Evolutionary conservation across 1,139 yeast species (phyloP).

Genomic region (Yarrowia galli): DNA sequence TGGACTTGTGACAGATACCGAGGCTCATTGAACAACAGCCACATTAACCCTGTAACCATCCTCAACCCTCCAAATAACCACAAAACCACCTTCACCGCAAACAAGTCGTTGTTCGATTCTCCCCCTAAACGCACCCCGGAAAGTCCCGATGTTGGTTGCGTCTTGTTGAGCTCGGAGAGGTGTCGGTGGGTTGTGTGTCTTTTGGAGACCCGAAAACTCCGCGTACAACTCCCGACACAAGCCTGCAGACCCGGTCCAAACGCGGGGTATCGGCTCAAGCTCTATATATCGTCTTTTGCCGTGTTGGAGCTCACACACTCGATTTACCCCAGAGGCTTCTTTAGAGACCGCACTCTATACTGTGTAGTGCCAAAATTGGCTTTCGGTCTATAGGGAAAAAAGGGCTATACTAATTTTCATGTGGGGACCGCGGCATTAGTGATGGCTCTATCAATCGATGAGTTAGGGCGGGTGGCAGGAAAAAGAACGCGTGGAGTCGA

Average conservation of each 20-base stretch:
- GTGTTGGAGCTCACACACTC: background rate
- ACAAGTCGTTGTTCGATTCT: no score
- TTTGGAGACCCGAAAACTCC: background rate
- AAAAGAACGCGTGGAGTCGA: no score
- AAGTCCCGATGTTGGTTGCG: slow-evolving; percentile 4
- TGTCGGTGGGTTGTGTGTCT: slow-evolving; percentile 6
- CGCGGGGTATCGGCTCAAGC: slow-evolving; percentile 11
- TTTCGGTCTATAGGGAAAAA: slow-evolving; percentile 6
- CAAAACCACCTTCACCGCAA: no score
- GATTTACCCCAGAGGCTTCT: slow-evolving; percentile 7
- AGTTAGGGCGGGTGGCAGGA: no score
- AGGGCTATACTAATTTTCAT: slow-evolving; percentile 29
- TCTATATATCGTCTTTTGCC: slow-evolving; percentile 3
- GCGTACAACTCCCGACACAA: background rate
- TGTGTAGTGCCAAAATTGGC: background rate
- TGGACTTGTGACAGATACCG: no score
- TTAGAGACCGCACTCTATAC: no score
- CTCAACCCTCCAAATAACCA: no score
- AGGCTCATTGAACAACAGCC: no score
- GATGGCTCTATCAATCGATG: no score
- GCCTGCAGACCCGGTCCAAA: slow-evolving; percentile 2
- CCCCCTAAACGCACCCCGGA: background rate
- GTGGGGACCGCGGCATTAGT: slow-evolving; percentile 28
- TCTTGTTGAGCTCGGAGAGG: slow-evolving; percentile 24
- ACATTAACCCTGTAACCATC: no score